Percentiles rank a stretch among this genome's conserved stretches.
These are phyloP conservation scores for Lachnellula suecica DNA, from an alignment of 2,329 filamentous ascomycete genomes.

Conservation along the genomic window DNA sequence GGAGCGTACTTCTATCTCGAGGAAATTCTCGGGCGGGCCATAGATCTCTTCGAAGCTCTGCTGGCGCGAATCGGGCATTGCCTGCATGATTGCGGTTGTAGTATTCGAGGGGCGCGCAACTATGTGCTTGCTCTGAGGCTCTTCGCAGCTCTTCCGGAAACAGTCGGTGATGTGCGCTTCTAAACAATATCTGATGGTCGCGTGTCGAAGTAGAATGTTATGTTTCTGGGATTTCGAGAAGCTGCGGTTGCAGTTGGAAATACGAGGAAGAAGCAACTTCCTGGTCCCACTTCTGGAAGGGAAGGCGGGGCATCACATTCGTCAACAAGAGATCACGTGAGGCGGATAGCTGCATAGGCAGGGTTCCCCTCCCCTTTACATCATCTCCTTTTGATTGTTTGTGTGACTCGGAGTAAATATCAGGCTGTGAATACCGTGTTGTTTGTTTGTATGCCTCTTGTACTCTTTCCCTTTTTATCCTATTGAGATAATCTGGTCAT, in stretches of 20 bases:
- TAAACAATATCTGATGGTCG: too few relatives aligned
- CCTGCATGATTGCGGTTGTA: conserved; percentile 50
- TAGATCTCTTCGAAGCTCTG: conserved; percentile 99
- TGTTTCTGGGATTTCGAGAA: too few relatives aligned
- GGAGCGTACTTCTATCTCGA: conserved; percentile 84
- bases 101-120: conserved; percentile 14
- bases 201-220: too few relatives aligned
- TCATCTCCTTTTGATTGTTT: not conserved
- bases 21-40: conserved; percentile 95
- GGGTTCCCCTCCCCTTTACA: not conserved
- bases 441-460: too few relatives aligned
- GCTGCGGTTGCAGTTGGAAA: too few relatives aligned
- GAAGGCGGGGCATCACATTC: not conserved
- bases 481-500: not conserved
- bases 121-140: not conserved
- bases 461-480: too few relatives aligned
- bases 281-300: not conserved
- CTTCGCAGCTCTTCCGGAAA: not conserved
- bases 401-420: not conserved
- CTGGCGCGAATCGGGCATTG: conserved; percentile 72
- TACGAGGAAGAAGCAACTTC: not conserved
- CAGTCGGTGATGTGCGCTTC: too few relatives aligned
- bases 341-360: not conserved
- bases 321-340: too few relatives aligned
- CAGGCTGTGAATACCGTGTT: not conserved